Evolutionary conservation across 805 yeast genomes (phyloP).

Genomic region (Yarrowia yakushimensis): DNA sequence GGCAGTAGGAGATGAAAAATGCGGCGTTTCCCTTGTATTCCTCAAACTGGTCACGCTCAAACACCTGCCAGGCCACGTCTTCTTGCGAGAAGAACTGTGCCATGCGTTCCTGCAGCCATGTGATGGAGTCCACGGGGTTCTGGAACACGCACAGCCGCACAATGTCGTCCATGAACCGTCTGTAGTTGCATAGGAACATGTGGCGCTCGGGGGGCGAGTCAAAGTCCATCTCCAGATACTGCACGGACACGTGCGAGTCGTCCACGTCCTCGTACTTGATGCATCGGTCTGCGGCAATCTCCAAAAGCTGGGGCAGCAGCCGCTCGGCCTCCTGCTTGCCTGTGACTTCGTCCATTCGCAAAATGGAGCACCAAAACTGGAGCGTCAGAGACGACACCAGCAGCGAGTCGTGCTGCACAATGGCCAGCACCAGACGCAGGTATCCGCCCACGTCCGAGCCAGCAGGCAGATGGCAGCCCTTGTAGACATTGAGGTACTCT

Average conservation of each 20-base stretch:
- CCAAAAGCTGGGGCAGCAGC: slow-evolving; percentile 64
- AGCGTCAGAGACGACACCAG: slow-evolving; percentile 87
- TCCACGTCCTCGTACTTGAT: slow-evolving; percentile 67
- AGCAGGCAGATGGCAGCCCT: slow-evolving; percentile 44
- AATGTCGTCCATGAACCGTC: slow-evolving; percentile 83
- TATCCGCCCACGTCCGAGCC: slow-evolving; percentile 64
- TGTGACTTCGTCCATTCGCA: slow-evolving; percentile 69
- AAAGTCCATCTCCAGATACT: slow-evolving; percentile 77
- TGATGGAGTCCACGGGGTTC: slow-evolving; percentile 73
- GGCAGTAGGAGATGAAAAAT: slow-evolving; percentile 71
- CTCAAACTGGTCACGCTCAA: slow-evolving; percentile 49
- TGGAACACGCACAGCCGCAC: slow-evolving; percentile 84
- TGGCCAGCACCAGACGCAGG: slow-evolving; percentile 67
- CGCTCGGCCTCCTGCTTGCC: slow-evolving; percentile 43
- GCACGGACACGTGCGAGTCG: slow-evolving; percentile 60
- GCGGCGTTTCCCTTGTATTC: slow-evolving; percentile 57
- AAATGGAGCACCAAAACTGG: slow-evolving; percentile 90
- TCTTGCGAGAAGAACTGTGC: slow-evolving; percentile 65
- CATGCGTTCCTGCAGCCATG: slow-evolving; percentile 74
- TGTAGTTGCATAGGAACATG: slow-evolving; percentile 73
- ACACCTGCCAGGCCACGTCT: slow-evolving; percentile 60
- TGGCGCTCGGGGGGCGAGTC: slow-evolving; percentile 79
- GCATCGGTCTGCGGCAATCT: slow-evolving; percentile 72
- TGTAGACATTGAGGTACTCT: slow-evolving; percentile 61
- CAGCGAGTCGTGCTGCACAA: slow-evolving; percentile 79